Evolutionary conservation across 371 early-diverging fungal genomes (phyloP), one percentile per base, ranked within the genome.

Genomic region (Parasitella parasitica): DNA sequence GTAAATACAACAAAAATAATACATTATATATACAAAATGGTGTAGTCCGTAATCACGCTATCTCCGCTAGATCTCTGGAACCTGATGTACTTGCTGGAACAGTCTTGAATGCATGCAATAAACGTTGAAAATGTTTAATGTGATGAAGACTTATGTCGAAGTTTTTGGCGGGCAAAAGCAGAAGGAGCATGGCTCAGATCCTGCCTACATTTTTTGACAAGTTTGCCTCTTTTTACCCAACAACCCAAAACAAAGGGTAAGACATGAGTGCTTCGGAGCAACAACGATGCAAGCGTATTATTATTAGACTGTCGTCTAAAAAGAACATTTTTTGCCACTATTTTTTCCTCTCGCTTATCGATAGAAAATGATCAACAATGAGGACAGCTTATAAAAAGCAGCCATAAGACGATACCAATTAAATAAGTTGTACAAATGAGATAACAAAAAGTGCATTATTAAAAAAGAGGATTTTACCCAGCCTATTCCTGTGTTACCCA

Each of bases 401-500:
- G n/a, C n/a, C n/a, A n/a, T n/a, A 20, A 7, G 43, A 41, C 11
- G 6, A 43, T 22, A 20, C 43, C 43, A 43, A 43, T 43, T 22
- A 43, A 43, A 43, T 20, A 11, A 43, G 43, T 43, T 22, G 22
- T 8, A 43, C 43, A 43, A 43, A 22, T 43, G 9, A 43, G 20
- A 43, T 20, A 20, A 1, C 43, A 22, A 20, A 18, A 43, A 22
- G 22, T 43, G 43, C 43, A 43, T 43, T 43, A 43, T n/a, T n/a
- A n/a, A n/a, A n/a, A 43, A 43, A 20, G 12, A 22, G 4, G 12
- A 22, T 9, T 20, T 49, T 49, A 49, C 49, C 49, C 49, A 49
- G 28, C 49, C 49, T 49, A 49, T 15, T 49, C 49, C 28, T 28
- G 49, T 49, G 49, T 49, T 27, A 49, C 49, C 49, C 49, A 49